A percentile compares a stretch with the other conserved stretches of the same genome.
These are phyloP conservation scores for Pseudogymnoascus sp. DNA, from an alignment of 2,329 filamentous ascomycete species.

Conservation along the genomic window DNA sequence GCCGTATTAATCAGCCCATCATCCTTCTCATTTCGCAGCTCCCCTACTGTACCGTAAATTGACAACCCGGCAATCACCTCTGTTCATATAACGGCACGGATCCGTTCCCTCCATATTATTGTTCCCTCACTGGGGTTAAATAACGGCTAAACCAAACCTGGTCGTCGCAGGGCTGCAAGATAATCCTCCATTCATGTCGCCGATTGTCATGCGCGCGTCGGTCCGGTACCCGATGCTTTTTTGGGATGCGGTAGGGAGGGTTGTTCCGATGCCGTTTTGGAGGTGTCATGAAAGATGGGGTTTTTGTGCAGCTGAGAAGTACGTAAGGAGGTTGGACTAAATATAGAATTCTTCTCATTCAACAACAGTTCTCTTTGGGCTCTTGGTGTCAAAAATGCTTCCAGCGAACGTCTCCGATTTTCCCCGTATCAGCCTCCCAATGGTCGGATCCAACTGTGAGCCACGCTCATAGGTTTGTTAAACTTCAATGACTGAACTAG, in stretches of 20 bases:
- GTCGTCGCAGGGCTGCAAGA: not conserved
- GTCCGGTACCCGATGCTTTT: not conserved
- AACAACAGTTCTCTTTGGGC: no score
- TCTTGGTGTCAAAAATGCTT: no score
- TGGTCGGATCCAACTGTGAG: no score
- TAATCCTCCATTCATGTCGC: constrained; percentile 7
- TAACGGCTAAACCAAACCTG: not conserved
- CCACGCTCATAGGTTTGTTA: no score
- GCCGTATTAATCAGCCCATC: not conserved
- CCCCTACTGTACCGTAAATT: not conserved
- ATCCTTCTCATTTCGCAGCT: not conserved
- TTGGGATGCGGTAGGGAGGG: not conserved
- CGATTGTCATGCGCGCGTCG: not conserved
- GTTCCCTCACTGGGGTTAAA: not conserved
- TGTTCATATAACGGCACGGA: not conserved
- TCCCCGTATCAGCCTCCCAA: no score
- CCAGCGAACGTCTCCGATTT: no score
- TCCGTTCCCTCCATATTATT: not conserved
- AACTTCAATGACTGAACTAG: no score
- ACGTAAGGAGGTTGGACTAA: no score
- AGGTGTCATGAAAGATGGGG: no score
- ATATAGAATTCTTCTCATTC: no score
- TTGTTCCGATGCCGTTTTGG: no score
- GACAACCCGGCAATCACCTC: not conserved
- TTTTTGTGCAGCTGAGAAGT: no score